Conservation (phyloP, 2,329 filamentous ascomycete species). For the Celoporthe dispersa region DNA sequence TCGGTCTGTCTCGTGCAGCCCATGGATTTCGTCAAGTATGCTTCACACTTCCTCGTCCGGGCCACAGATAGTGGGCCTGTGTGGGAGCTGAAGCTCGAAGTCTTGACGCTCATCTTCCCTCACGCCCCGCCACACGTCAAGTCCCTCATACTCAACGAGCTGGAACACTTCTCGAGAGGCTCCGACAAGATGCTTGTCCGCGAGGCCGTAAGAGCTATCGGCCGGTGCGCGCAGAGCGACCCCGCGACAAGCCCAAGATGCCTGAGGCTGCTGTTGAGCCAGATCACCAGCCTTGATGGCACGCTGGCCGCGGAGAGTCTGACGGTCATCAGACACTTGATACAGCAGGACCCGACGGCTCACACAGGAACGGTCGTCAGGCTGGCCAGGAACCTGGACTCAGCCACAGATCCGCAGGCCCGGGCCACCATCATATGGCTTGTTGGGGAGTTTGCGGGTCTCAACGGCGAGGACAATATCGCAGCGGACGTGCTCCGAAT, state of each 20-base stretch:
- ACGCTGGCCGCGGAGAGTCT: conserved; percentile 89
- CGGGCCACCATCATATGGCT: conserved; percentile 97
- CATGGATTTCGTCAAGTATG: conserved; percentile 82
- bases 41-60: conserved; percentile 86
- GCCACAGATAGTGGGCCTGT: conserved; percentile 79
- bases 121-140: conserved; percentile 76
- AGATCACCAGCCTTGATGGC: conserved; percentile 87
- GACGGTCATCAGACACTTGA: conserved; percentile 93
- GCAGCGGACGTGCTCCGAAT: conserved; percentile 91
- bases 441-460: conserved; percentile 88
- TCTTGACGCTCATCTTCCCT: conserved; percentile 89
- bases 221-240: conserved; percentile 85
- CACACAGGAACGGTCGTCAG: conserved; percentile 87
- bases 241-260: conserved; percentile 74
- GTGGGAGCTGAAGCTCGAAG: conserved; percentile 90
- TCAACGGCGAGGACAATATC: conserved; percentile 83
- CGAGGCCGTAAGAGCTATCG: conserved; percentile 90
- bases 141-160: conserved; percentile 85
- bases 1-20: conserved; percentile 82
- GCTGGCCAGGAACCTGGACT: conserved; percentile 88
- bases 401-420: conserved; percentile 83
- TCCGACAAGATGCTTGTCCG: conserved; percentile 77
- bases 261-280: conserved; percentile 78
- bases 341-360: conserved; percentile 82
- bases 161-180: conserved; percentile 88